Conservation (phyloP, 495 filamentous ascomycete genomes). For the Penicillium subrubescens region DNA sequence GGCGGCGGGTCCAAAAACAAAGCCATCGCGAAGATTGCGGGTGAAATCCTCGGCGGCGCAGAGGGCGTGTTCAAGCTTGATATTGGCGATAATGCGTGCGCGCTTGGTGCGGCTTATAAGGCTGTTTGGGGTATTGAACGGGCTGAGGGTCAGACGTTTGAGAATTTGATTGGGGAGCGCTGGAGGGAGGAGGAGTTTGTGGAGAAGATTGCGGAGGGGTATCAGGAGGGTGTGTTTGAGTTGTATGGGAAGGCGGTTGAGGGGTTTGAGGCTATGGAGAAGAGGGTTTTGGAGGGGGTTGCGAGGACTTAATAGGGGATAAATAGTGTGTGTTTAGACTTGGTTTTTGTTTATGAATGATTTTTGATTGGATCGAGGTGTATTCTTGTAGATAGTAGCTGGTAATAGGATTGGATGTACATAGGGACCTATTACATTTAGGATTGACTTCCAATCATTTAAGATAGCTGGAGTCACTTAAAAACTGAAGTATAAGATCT, state of each 20-base stretch:
- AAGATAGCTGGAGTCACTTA: too few relatives aligned
- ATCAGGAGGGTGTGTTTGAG: conserved; percentile 70
- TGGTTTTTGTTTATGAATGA: background rate
- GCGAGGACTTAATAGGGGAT: background rate
- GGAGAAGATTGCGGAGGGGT: conserved; percentile 80
- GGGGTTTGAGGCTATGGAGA: conserved; percentile 81
- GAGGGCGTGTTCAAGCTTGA: conserved; percentile 93
- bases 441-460: too few relatives aligned
- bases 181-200: conserved; percentile 87
- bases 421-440: too few relatives aligned
- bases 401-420: too few relatives aligned
- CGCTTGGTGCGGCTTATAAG: conserved; percentile 94
- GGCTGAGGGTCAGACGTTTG: conserved; percentile 71
- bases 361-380: background rate
- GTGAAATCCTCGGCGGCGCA: conserved; percentile 81
- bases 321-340: background rate
- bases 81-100: conserved; percentile 95
- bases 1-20: conserved; percentile 87
- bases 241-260: conserved; percentile 73
- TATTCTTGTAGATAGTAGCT: too few relatives aligned
- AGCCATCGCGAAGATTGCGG: conserved; percentile 78
- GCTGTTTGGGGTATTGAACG: conserved; percentile 89
- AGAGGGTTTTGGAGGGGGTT: conserved; percentile 55
- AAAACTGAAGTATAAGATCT: too few relatives aligned
- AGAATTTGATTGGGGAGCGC: conserved; percentile 75